Conservation (phyloP, 148 eudicot species). For the Silene conica region DNA sequence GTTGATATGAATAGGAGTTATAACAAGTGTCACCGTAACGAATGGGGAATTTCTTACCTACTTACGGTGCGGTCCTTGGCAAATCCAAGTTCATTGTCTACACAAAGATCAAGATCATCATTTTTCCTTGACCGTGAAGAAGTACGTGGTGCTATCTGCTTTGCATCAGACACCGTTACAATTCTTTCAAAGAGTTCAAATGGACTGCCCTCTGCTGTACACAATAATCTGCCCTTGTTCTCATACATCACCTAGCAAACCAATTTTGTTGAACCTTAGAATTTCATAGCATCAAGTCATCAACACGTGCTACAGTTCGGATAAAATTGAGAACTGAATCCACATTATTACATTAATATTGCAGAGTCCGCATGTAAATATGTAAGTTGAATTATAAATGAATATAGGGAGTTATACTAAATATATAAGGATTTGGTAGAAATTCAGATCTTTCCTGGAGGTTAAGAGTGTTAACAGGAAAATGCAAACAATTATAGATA, state of each 20-base stretch:
- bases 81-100: slow-evolving; percentile 89
- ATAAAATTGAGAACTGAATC: neutral
- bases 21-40: neutral
- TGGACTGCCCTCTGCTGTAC: slow-evolving; percentile 89
- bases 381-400: neutral
- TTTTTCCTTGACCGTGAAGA: slow-evolving; percentile 72
- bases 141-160: slow-evolving; percentile 63
- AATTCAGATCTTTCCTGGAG: neutral
- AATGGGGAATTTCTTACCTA: slow-evolving; percentile 39
- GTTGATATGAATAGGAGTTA: neutral
- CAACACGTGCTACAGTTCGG: neutral
- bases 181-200: slow-evolving; percentile 63
- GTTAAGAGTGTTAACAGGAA: neutral
- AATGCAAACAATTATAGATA: neutral
- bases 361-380: neutral
- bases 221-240: slow-evolving; percentile 69
- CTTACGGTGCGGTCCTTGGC: slow-evolving; percentile 95
- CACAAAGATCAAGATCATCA: slow-evolving; percentile 77
- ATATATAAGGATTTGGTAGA: neutral
- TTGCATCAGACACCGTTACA: slow-evolving; percentile 79
- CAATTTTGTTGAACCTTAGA: neutral
- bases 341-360: neutral
- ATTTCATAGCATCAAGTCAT: neutral
- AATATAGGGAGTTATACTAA: neutral
- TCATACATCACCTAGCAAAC: slow-evolving; percentile 80